Conservation (phyloP, 352 stramenopile species). For the Achlya hypogyna region DNA sequence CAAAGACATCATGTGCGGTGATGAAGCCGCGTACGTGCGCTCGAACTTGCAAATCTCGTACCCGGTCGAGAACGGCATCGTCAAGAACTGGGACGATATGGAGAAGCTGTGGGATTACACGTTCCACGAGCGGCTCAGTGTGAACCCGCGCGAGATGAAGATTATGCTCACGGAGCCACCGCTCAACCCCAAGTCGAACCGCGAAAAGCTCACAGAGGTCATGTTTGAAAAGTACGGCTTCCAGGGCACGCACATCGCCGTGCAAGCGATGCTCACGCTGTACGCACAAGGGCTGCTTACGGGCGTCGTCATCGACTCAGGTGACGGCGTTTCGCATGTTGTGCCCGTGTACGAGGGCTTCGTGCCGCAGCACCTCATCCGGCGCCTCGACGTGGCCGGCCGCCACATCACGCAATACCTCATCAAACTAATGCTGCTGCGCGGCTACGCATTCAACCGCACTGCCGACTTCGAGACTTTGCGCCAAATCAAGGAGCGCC, state of each 20-base stretch:
- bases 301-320: constrained; percentile 88
- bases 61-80: constrained; percentile 93
- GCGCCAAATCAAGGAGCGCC: constrained; percentile 91
- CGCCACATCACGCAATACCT: constrained; percentile 93
- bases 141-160: constrained; percentile 44
- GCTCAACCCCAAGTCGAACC: constrained; percentile 88
- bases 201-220: constrained; percentile 84
- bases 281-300: constrained; percentile 87
- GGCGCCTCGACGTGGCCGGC: constrained; percentile 85
- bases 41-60: constrained; percentile 84
- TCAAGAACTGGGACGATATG: constrained; percentile 97
- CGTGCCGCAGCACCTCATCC: constrained; percentile 85
- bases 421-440: constrained; percentile 88
- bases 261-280: constrained; percentile 90
- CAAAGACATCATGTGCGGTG: constrained; percentile 93
- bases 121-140: constrained; percentile 85
- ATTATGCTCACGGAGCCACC: constrained; percentile 90
- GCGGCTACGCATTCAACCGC: constrained; percentile 88
- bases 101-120: constrained; percentile 96
- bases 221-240: constrained; percentile 94
- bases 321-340: constrained; percentile 90
- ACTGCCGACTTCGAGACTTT: constrained; percentile 91
- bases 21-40: constrained; percentile 84
- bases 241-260: constrained; percentile 82
- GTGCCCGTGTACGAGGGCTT: constrained; percentile 88